Base-by-base conservation (phyloP, 1,284 basidiomycete genomes). In the Cutaneotrichosporon mucoides region DNA sequence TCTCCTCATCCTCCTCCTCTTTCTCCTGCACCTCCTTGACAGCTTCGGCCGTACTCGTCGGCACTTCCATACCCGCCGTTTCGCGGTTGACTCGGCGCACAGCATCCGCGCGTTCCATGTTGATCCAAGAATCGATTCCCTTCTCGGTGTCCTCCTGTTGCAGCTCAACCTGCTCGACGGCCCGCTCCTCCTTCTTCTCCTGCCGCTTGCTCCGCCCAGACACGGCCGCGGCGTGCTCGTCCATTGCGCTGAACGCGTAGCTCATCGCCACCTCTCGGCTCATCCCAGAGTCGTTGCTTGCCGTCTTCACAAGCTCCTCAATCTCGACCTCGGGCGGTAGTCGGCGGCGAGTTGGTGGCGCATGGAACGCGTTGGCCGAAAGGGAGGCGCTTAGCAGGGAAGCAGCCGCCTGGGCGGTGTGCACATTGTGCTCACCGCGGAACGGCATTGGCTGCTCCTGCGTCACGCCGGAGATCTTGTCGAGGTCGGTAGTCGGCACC, bases 81-180 rank as follows among this genome's bases (percentile, higher is more conserved):
- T 55, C 62, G 4, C 49, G 11, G 13, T 50, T 56, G 15, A 16
- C 53, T 50, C 34, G 35, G 36, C 33, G 34, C 40, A 15, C 49
- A 6, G 44, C 54, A 11, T 56, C 41, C 1, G 59, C 55, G 4
- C 68, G 62, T 53, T 68, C 65, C 48, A 66, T 57, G 16, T 62
- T 70, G 12, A 73, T 68, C 72, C 75, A 76, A 33, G 68, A 71
- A 63, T 76, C 76, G 48, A 68, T 70, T 9, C 61, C 66, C 51
- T 69, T 61, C 47, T 60, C 53, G 37, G 48, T 52, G 13, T 59
- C 55, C 34, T 64, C 60, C 40, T 63, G 61, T 38, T 65, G 61
- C 48, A 57, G 61, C 16, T 64, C 64, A 5, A 60, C 42, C 4
- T 46, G 50, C 52, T 60, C 53, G 24, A 60, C 42, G 37, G 59